A percentile compares a stretch with the other conserved stretches of the same genome.
phyloP scores from a whole-genome alignment of 78 protist genomes.

The Guillardia theta region DNA sequence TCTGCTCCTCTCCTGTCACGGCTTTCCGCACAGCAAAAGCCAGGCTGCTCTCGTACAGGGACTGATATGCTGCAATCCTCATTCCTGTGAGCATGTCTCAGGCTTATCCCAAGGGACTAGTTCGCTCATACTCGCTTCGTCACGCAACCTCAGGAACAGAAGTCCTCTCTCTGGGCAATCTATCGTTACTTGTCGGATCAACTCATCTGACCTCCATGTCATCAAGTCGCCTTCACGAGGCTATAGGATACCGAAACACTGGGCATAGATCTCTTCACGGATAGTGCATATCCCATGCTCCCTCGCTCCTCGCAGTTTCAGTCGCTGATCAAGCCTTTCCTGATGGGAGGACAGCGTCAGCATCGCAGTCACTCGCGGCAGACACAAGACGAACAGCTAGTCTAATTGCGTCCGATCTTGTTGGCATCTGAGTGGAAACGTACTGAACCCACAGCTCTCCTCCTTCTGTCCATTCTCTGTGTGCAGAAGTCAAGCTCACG shows the following conservation, averaged over 20 bases:
- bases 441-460: slow-evolving; percentile 58
- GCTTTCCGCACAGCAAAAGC: slow-evolving; percentile 63
- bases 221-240: too few species aligned
- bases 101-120: too few species aligned
- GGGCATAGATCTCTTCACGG: slow-evolving; percentile 54
- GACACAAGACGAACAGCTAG: slow-evolving; percentile 13
- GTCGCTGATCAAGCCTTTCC: slow-evolving; percentile 12
- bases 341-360: background rate
- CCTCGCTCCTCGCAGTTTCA: slow-evolving; percentile 28
- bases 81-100: background rate
- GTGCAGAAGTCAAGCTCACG: background rate
- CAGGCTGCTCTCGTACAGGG: slow-evolving; percentile 59
- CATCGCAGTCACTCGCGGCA: too few species aligned
- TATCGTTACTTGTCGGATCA: slow-evolving; percentile 64
- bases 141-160: slow-evolving; percentile 53
- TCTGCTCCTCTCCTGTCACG: slow-evolving; percentile 47
- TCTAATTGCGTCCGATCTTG: slow-evolving; percentile 54
- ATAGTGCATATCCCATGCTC: slow-evolving; percentile 61
- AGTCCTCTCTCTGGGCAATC: slow-evolving; percentile 62
- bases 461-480: slow-evolving; percentile 43
- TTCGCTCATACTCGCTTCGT: slow-evolving; percentile 49
- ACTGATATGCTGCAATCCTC: slow-evolving; percentile 60
- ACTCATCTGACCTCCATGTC: slow-evolving; percentile 52
- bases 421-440: slow-evolving; percentile 54
- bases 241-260: slow-evolving; percentile 42